Evolutionary conservation across 805 yeast species (phyloP).

Genomic region (Isabelozyma gotoi): DNA sequence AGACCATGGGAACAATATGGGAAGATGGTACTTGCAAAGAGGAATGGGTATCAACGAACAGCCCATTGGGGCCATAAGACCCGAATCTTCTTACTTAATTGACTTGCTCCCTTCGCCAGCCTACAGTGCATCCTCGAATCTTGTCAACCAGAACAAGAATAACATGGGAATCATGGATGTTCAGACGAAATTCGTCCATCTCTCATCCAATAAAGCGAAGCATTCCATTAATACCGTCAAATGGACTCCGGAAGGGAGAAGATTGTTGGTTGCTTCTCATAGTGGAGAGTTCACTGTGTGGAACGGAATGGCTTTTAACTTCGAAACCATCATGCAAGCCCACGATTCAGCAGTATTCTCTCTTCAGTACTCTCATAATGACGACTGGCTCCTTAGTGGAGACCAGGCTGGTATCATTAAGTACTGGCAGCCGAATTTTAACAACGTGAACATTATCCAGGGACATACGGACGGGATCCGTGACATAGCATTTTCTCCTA

Average conservation of each 20-base stretch:
- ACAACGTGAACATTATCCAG: slow-evolving; percentile 78
- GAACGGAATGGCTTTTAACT: slow-evolving; percentile 94
- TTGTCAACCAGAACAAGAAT: slow-evolving; percentile 22
- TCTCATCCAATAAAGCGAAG: slow-evolving; percentile 85
- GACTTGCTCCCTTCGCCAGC: slow-evolving; percentile 68
- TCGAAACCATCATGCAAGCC: slow-evolving; percentile 98
- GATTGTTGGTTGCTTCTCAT: slow-evolving; percentile 85
- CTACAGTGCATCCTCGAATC: slow-evolving; percentile 39
- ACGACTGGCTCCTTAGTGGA: slow-evolving; percentile 92
- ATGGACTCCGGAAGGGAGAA: slow-evolving; percentile 96
- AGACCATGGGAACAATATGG: slow-evolving; percentile 76
- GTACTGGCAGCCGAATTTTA: slow-evolving; percentile 97
- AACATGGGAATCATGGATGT: slow-evolving; percentile 57
- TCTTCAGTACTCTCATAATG: slow-evolving; percentile 79
- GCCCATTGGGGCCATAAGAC: slow-evolving; percentile 56
- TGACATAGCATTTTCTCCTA: slow-evolving; percentile 86
- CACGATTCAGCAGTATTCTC: slow-evolving; percentile 89
- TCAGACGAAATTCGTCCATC: slow-evolving; percentile 82
- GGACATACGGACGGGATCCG: slow-evolving; percentile 82
- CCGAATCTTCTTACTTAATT: slow-evolving; percentile 65
- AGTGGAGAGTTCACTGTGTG: slow-evolving; percentile 95
- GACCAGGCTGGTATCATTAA: slow-evolving; percentile 90
- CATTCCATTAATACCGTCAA: slow-evolving; percentile 87
- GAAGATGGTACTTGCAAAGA: slow-evolving; percentile 54
- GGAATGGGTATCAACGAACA: slow-evolving; percentile 44